Evolutionary conservation across 192 early-diverging fungal genomes (phyloP), one percentile per base, ranked within the genome.

Genomic region (Coemansia aciculifera): DNA sequence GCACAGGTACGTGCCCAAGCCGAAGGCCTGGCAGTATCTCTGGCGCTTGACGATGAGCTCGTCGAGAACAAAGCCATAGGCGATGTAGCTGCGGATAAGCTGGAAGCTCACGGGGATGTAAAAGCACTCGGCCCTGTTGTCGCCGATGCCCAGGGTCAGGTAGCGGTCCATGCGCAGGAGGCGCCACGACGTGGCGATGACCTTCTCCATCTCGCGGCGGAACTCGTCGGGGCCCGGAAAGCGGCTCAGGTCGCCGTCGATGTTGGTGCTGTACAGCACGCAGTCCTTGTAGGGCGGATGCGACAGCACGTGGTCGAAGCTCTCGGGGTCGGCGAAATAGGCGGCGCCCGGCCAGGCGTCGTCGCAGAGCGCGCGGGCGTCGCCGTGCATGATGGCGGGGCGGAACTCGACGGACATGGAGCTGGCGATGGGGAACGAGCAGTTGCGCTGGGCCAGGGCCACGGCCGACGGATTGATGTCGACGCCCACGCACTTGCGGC

Each of bases 281-380:
- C 93, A 95, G 72, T 96, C 93, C 76, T 97, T 97, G 78, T 97
- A 97, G 4, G 95, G 95, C 46, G 95, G 95, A 64, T 97, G 95
- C 11, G 92, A 94, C 31, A 97, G 84, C 6, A 97, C 84, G 65
- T 95, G 94, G 75, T 95, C 93, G 71, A 91, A 97, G 17, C 83
- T 85, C 32, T 91, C 91, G 23, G 79, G 77, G 63, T 84, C 89
- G 62, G 94, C 91, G 60, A 94, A 79, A 2, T 88, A 74, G 51
- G 42, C n/a, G 11, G 73, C 68, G 8, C 82, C 82, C 3, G 82
- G 74, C 77, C 77, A 79, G 7, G 85, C 87, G 7, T 64, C 59
- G 11, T 71, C 67, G 15, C 70, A 39, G 40, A 97, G 77, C 29
- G 86, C 62, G 27, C 95, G 85, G 6, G 95, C 88, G 71, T 97